These are phyloP conservation scores for Cinnamomum chago DNA, from an alignment of 164 flowering plant species.

Conservation along the genomic window DNA sequence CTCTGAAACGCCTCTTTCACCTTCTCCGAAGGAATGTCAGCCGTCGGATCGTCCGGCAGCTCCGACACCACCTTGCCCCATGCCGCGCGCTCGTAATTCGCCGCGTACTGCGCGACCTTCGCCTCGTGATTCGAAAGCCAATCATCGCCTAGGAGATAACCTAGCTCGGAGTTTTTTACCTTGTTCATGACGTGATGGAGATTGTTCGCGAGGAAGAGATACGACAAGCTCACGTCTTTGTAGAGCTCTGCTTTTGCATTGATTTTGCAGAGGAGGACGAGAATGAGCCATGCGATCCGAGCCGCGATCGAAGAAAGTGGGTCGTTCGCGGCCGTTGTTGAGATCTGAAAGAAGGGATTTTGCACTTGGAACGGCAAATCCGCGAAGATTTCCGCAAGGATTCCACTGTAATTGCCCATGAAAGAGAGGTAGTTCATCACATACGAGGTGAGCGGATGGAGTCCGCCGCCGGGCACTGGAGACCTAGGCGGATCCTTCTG, in stretches of 20 bases:
- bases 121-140: slow-evolving; percentile 48
- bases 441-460: slow-evolving; percentile 47
- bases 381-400: slow-evolving; percentile 42
- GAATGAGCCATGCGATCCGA: slow-evolving; percentile 53
- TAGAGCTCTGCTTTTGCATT: slow-evolving; percentile 50
- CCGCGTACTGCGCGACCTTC: slow-evolving; percentile 39
- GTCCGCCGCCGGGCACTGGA: slow-evolving; percentile 38
- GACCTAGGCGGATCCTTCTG: slow-evolving; percentile 48
- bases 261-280: slow-evolving; percentile 59
- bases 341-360: slow-evolving; percentile 27
- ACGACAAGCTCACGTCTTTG: slow-evolving; percentile 47
- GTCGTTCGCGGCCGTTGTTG: neutral
- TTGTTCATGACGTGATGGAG: slow-evolving; percentile 44
- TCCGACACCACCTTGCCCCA: slow-evolving; percentile 48
- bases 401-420: slow-evolving; percentile 47
- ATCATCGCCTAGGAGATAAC: slow-evolving; percentile 46
- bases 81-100: slow-evolving; percentile 43
- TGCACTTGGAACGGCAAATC: slow-evolving; percentile 35
- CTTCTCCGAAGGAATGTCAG: slow-evolving; percentile 18
- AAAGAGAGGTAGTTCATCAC: slow-evolving; percentile 45
- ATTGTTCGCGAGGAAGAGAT: slow-evolving; percentile 67
- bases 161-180: slow-evolving; percentile 43
- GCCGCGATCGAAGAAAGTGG: slow-evolving; percentile 19
- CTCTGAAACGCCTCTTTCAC: slow-evolving; percentile 30
- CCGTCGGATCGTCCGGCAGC: slow-evolving; percentile 34